Base-by-base conservation (phyloP, 192 early-diverging fungal genomes). In the Thamnidium elegans region DNA sequence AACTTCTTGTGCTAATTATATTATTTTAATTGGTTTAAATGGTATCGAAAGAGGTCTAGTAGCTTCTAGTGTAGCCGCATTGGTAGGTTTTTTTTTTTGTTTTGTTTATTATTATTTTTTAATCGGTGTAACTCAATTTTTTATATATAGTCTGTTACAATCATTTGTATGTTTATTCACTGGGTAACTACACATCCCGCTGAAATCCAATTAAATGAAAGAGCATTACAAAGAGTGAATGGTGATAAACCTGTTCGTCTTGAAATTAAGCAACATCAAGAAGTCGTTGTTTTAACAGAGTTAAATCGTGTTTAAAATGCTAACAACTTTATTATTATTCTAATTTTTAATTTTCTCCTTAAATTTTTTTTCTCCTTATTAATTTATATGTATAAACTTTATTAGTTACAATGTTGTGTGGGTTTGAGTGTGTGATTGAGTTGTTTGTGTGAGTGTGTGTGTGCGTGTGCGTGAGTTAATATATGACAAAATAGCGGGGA, bases 31-130 rank as follows among this genome's bases (percentile, higher is more conserved):
- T 10, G 1, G 66, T 7, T 72, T 75, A 56, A 44, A 76, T 36
- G 80, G 77, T 1, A 58, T 66, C 0, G 56, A 69, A 47, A 72
- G 77, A 48, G 80, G 80, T 52, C 26, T 79, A 15, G 71, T 79
- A 13, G 71, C 74, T 36, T 50, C 78, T 13, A 76, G 77, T 20
- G 63, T 67, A 14, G 74, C 67, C 15, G 73, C 77, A 4, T 53
- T 81, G 34, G 79, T 67, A 44, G 44, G 65, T 43, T 39, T 5
- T 43, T 2, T 47, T 45, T 26, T 5, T 14, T 6, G 65, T 43
- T 39, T 5, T 43, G 13, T 47, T 45, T 26, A 15, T 14, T 6
- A 17, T 42, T 59, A 7, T 59, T 13, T 56, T 10, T 47, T 32
- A 46, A 7, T 48, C 0, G 17, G 17, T 62, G 46, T 36, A 50